Evolutionary conservation across 306 rosid species (phyloP).

Genomic region (peach (Prunus persica)): Prunus_persica_NCBIv2 NC_034016.1:15610501-15611000

Average conservation of each 20-base stretch:
- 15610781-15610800: conserved; percentile 56
- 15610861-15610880: conserved; percentile 38
- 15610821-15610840: conserved; percentile 66
- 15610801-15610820: conserved; percentile 88
- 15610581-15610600: conserved; percentile 57
- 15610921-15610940: conserved; percentile 42
- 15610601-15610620: conserved; percentile 38
- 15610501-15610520: conserved; percentile 70
- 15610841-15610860: conserved; percentile 46
- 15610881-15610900: conserved; percentile 27
- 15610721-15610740: conserved; percentile 59
- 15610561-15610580: conserved; percentile 45
- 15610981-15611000: conserved; percentile 37
- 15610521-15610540: conserved; percentile 44
- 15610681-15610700: conserved; percentile 66
- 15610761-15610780: conserved; percentile 56
- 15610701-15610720: conserved; percentile 55
- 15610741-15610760: conserved; percentile 82
- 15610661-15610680: conserved; percentile 38
- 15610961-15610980: conserved; percentile 29
- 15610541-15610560: conserved; percentile 64
- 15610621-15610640: not conserved
- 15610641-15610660: conserved; percentile 49
- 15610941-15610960: conserved; percentile 25
- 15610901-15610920: conserved; percentile 35